Conservation (phyloP, 2,329 filamentous ascomycete species). For the Arthrobotrys entomopaga region DNA sequence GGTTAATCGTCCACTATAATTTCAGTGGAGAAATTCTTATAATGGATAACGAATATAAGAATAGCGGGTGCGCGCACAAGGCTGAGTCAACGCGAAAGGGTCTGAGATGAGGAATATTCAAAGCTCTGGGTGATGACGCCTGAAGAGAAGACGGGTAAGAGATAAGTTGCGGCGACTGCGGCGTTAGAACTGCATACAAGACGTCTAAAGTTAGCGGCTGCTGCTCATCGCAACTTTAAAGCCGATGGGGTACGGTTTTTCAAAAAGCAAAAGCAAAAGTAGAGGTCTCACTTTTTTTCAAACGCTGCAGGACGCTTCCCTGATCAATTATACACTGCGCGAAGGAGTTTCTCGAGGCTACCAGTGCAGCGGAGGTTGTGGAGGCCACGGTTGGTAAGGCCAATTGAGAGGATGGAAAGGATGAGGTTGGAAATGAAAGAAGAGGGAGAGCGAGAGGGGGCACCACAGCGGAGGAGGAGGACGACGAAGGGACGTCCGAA, state of each 20-base stretch:
- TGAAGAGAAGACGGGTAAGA: background rate
- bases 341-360: slow-evolving; percentile 2
- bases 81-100: background rate
- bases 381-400: slow-evolving; percentile 16
- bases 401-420: slow-evolving; percentile 26
- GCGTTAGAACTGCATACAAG: slow-evolving; percentile 39
- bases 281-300: slow-evolving; percentile 23
- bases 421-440: slow-evolving; percentile 32
- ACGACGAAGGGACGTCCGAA: background rate
- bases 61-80: background rate
- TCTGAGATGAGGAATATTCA: too few species aligned
- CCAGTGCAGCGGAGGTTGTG: slow-evolving; percentile 5
- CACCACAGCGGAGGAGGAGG: too few species aligned
- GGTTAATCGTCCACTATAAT: slow-evolving; percentile 27
- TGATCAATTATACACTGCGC: background rate
- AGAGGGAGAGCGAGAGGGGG: slow-evolving; percentile 9
- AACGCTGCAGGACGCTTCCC: background rate
- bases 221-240: slow-evolving; percentile 40
- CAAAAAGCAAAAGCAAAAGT: slow-evolving; percentile 12
- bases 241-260: slow-evolving; percentile 7
- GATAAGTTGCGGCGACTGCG: background rate
- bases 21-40: slow-evolving; percentile 26
- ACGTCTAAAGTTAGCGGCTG: slow-evolving; percentile 23
- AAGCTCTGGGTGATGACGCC: too few species aligned
- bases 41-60: background rate